phyloP scores from a whole-genome alignment of 2,329 filamentous ascomycete genomes.

The Pseudodiploospora longispora region DNA sequence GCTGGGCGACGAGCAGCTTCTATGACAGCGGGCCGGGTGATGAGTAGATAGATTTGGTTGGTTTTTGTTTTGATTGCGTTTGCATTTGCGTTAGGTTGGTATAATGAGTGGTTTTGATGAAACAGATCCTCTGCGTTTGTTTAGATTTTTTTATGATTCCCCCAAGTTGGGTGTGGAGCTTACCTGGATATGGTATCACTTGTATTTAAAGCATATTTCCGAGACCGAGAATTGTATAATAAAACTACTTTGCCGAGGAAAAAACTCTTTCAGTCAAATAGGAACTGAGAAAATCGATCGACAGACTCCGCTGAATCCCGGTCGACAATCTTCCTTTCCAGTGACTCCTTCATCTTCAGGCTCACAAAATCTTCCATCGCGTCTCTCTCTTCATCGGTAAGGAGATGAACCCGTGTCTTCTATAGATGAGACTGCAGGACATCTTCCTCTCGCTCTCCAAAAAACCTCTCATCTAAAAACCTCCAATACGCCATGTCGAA shows the following conservation, averaged over 20 bases:
- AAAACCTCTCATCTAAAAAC: conserved; percentile 26
- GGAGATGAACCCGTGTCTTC: conserved; percentile 19
- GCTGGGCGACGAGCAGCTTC: conserved; percentile 30
- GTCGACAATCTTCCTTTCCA: conserved; percentile 16
- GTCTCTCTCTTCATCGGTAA: conserved; percentile 16
- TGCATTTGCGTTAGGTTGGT: too few species aligned
- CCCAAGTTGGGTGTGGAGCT: too few species aligned
- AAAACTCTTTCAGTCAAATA: conserved; percentile 10
- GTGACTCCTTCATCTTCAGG: conserved; percentile 22
- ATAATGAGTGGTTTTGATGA: too few species aligned
- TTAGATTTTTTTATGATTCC: too few species aligned
- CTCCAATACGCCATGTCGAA: conserved; percentile 31
- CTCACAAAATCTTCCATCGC: conserved; percentile 23
- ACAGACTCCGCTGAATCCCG: conserved; percentile 16
- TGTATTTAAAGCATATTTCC: too few species aligned
- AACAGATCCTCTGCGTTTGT: too few species aligned
- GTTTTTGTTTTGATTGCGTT: too few species aligned
- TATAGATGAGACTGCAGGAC: conserved; percentile 14
- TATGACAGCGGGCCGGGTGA: background rate
- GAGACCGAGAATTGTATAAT: too few species aligned
- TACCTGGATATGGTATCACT: too few species aligned
- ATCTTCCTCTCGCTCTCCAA: conserved; percentile 11
- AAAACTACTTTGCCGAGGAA: too few species aligned
- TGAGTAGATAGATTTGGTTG: too few species aligned
- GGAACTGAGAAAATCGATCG: conserved; percentile 6